Base-by-base conservation (phyloP, 75 land plant genomes). In the Selaginella tamariscina region DNA sequence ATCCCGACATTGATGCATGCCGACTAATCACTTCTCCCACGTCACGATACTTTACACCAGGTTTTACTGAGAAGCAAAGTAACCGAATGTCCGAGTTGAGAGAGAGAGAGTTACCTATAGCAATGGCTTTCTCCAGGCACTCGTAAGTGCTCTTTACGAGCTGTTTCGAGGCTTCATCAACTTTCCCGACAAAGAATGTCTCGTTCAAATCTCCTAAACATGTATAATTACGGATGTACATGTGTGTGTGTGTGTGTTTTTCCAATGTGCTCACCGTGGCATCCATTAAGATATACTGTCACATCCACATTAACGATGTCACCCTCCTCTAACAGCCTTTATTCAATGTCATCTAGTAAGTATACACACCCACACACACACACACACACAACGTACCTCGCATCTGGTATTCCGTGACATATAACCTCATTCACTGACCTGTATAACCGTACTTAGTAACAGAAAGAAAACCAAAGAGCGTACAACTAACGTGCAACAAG, bases 401-500 rank as follows among this genome's bases (percentile, higher is more conserved):
- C 82, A 82, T 94, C 98, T 26, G 98, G 98, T 39, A 94, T 94
- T 39, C 98, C 98, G 77, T 94, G 98, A 76, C 98, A 94, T 54
- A 94, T 94, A 27, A 89, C 84, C 69, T 94, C 98, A 79, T 94
- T 94, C 55, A 89, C 91, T 33, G 98, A 94, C 80, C 98, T 93
- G 89, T 20, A 55, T 39, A 39, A 39, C 49, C n/a, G n/a, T n/a
- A n/a, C n/a, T n/a, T n/a, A n/a, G n/a, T n/a, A 39, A 39, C 5
- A 70, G 18, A 22, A 71, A 33, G 21, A 70, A 57, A 69, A 33
- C 20, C 0, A 0, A 28, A 32, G 29, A n/a, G n/a, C n/a, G n/a
- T n/a, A n/a, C n/a, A n/a, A 84, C 98, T 78, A 82, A 93, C 96
- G 98, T 94, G 98, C 98, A 94, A 79, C 96, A 89, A 72, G 98